Evolutionary conservation across 2,329 filamentous ascomycete genomes (phyloP).

Genomic region (Aspergillus japonicus): DNA sequence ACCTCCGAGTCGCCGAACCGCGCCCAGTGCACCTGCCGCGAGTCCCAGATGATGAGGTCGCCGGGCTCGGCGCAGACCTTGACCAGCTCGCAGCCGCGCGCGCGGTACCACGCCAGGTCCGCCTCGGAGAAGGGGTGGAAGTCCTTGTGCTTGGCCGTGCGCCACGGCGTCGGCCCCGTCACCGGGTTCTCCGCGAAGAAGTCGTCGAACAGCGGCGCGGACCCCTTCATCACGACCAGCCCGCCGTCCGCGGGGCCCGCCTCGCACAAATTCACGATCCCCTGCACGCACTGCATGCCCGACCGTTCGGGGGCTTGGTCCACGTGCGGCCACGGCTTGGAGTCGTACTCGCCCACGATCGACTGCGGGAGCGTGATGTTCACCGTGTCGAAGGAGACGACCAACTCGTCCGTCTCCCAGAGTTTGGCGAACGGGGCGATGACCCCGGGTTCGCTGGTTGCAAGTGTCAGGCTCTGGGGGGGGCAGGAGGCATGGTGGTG

Average conservation of each 20-base stretch:
- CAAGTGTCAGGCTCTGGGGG: neutral
- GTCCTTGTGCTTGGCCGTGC: conserved; percentile 5
- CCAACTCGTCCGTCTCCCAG: neutral
- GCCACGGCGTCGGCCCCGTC: conserved; percentile 3
- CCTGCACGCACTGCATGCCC: conserved; percentile 1
- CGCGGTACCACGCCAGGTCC: neutral
- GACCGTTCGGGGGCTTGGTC: conserved; percentile 3
- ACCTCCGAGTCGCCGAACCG: conserved; percentile 2
- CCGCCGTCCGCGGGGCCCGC: neutral
- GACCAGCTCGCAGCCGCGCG: conserved; percentile 2
- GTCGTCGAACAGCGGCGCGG: neutral
- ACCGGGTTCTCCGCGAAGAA: conserved; percentile 4
- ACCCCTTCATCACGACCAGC: neutral
- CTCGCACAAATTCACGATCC: neutral
- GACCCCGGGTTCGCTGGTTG: neutral
- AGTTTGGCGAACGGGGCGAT: conserved; percentile 5
- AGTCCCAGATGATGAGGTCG: conserved; percentile 5
- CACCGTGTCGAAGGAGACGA: conserved; percentile 3
- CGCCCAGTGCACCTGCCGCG: conserved; percentile 6
- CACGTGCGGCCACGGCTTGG: conserved; percentile 1
- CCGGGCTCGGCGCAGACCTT: conserved; percentile 3
- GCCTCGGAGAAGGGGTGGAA: conserved; percentile 3
- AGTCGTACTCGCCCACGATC: conserved; percentile 3
- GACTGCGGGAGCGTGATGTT: conserved; percentile 6
- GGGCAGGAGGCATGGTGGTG: too few relatives aligned